These are phyloP conservation scores for Exophiala dermatitidis DNA, from an alignment of 2,329 filamentous ascomycete species.

Conservation along the genomic window DNA sequence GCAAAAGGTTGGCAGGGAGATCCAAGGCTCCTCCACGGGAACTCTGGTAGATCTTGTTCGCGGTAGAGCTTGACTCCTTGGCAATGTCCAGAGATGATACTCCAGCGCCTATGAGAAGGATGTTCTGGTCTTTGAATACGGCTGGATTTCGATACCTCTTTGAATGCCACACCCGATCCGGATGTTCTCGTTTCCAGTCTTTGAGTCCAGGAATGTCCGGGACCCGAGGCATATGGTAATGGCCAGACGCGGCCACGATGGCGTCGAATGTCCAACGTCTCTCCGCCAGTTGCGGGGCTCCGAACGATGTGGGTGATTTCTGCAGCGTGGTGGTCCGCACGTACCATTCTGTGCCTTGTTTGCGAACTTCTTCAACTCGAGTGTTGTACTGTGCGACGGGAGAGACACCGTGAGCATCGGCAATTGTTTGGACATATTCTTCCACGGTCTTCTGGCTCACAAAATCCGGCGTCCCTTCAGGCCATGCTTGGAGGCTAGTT, in stretches of 20 bases:
- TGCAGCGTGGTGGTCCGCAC: conserved; percentile 45
- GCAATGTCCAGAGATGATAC: conserved; percentile 51
- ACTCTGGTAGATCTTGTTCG: conserved; percentile 46
- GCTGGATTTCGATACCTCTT: conserved; percentile 45
- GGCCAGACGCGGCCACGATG: conserved; percentile 48
- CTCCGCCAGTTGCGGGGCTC: conserved; percentile 11
- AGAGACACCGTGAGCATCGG: conserved; percentile 45
- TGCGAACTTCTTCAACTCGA: conserved; percentile 49
- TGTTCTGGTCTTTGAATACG: conserved; percentile 48
- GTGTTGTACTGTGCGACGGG: conserved; percentile 50
- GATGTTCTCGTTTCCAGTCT: conserved; percentile 42
- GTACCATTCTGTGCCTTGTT: conserved; percentile 45
- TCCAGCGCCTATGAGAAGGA: conserved; percentile 51
- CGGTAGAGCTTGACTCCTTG: conserved; percentile 43
- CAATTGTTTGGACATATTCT: conserved; percentile 56
- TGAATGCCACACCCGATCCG: conserved; percentile 44
- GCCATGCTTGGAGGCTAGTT: conserved; percentile 49
- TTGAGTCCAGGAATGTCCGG: conserved; percentile 45
- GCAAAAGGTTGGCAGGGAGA: conserved; percentile 48
- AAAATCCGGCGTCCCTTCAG: conserved; percentile 52
- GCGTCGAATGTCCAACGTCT: conserved; percentile 40
- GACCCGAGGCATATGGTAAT: conserved; percentile 47
- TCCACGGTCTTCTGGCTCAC: conserved; percentile 52
- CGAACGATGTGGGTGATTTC: background rate
- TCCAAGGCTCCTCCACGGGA: conserved; percentile 57